Evolutionary conservation across 2,329 filamentous ascomycete genomes (phyloP).

Genomic region (Amylocarpus encephaloides): DNA sequence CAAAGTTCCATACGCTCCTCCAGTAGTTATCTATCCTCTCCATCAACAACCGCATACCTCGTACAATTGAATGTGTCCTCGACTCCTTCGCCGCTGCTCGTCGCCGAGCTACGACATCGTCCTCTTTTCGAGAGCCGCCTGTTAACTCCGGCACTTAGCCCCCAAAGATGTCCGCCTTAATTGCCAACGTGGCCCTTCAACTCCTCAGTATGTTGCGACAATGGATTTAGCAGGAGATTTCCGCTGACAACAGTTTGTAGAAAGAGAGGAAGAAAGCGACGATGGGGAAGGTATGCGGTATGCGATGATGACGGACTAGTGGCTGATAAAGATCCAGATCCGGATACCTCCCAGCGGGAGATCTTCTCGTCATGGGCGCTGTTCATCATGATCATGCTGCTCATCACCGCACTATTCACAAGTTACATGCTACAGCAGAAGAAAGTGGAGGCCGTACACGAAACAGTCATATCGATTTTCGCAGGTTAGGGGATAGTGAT

Average conservation of each 20-base stretch:
- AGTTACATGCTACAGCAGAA: slow-evolving; percentile 95
- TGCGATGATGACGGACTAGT: slow-evolving; percentile 8
- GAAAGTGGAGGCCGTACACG: slow-evolving; percentile 95
- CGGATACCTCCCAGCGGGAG: slow-evolving; percentile 85
- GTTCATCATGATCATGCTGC: slow-evolving; percentile 90
- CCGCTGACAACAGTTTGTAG: slow-evolving; percentile 22
- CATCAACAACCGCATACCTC: not conserved
- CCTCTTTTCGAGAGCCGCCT: not conserved
- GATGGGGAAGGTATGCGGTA: slow-evolving; percentile 23
- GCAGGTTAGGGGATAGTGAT: slow-evolving; percentile 52
- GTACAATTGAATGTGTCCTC: slow-evolving; percentile 30
- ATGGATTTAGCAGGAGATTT: slow-evolving; percentile 2
- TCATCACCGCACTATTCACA: slow-evolving; percentile 91
- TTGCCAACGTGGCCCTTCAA: slow-evolving; percentile 28
- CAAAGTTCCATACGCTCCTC: not conserved
- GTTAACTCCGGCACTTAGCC: not conserved
- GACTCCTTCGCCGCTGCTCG: slow-evolving; percentile 24
- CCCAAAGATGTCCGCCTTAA: slow-evolving; percentile 24
- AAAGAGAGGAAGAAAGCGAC: slow-evolving; percentile 27
- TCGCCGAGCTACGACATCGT: slow-evolving; percentile 27
- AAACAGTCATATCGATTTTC: slow-evolving; percentile 98
- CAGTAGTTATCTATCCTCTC: not conserved
- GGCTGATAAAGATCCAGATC: slow-evolving; percentile 39
- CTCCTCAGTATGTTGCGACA: slow-evolving; percentile 30
- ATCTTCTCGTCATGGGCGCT: slow-evolving; percentile 94